Evolutionary conservation across 2,329 filamentous ascomycete species (phyloP), one percentile per base, ranked within the genome.

Genomic region (Penicillium hesseltinei): DNA sequence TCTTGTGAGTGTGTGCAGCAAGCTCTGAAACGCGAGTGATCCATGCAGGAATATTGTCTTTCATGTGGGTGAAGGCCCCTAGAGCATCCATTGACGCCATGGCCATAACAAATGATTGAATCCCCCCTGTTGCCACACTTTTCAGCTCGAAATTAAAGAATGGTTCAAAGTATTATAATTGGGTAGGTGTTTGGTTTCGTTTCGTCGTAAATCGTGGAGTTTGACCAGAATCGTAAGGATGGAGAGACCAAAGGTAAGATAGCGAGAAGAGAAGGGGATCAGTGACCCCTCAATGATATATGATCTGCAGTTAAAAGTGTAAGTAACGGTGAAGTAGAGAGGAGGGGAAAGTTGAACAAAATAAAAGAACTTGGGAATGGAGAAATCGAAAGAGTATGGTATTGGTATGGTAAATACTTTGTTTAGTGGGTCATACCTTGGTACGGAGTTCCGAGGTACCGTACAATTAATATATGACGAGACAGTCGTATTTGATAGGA

Each of bases 11-110:
- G 61, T 79, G 72, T 7, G 64, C 58, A 29, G 73, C 70, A n/a
- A 81, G 68, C 8, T 77, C 73, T 21, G 78, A 73, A 39, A 80
- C 62, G 51, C 70, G 72, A 40, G 63, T 65, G 44, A 78, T 73
- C 78, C 78, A 81, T n/a, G 66, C 51, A 15, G 78, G 78, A 17
- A 80, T 56, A 56, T 75, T 78, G 50, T 79, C 75, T 44, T 72
- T 65, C 9, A 81, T 70, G 60, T 75, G 71, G 61, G 74, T 66
- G 62, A 81, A 80, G 56, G 77, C 78, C 53, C 74, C 71, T 45
- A 78, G 63, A 39, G 78, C 73, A 66, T 80, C 77, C 69, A 77
- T 75, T 19, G 67, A 55, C 43, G 56, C 49, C 44, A 54, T 50
- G 39, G 56, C 56, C 56, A 55, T 56, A 21, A 44, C 35, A 31